Base-by-base conservation (phyloP, 1,284 basidiomycete species). In the Papiliotrema fonsecae region DNA sequence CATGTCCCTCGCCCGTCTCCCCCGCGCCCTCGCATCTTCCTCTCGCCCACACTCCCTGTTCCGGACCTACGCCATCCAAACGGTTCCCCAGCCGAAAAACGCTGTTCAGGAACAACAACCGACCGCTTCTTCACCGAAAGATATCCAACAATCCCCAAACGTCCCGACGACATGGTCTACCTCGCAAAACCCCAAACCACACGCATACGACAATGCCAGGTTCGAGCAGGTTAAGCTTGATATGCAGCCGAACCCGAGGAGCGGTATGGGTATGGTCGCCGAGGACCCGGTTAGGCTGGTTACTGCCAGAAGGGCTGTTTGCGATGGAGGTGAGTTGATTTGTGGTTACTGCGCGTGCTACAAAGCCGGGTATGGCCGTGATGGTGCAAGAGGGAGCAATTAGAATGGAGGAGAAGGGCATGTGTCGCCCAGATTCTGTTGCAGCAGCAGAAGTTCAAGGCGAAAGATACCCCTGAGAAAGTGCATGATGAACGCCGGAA, bases 181-280 rank as follows among this genome's bases (percentile, higher is more conserved):
- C 22, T 82, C 72, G 67, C 88, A 92, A 74, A 69, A 69, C 56
- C 73, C 68, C 27, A 72, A 69, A 54, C 60, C 62, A 4, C 58
- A 67, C 30, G 67, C 67, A 14, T 66, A 52, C 41, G 54, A 63
- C 48, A 60, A 60, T 37, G 40, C 57, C 13, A 44, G 91, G 25
- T 97, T 97, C 68, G 94, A 97, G 76, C 94, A 97, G 77, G 88
- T 87, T 19, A 76, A 77, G 37, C 82, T 92, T 78, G 82, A 83
- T 40, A 77, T 90, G 50, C 94, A 98, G 73, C 94, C 94, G 1
- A 82, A 83, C 53, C 86, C 92, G n/a, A 77, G 86, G 56, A 88
- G 87, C 54, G 94, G 93, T 2, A 92, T 97, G 84, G 85, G 87
- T 58, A 79, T 97, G 68, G 82, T 97, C 59, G 79, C 79, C 44